Conservation (phyloP, 257 asterid species). For the Petrea volubilis region DNA sequence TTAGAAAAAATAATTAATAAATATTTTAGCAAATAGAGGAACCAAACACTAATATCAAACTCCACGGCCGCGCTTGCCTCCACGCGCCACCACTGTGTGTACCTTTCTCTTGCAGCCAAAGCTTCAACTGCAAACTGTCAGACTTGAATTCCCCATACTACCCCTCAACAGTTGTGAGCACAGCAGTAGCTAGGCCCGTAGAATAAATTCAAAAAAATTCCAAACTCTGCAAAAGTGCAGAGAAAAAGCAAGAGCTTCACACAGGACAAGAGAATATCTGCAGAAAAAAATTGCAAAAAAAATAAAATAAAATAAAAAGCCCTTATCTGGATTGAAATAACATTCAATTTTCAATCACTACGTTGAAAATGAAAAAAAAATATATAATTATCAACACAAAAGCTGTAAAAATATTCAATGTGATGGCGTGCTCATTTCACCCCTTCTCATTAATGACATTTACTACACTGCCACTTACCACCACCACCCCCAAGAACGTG, state of each 20-base stretch:
- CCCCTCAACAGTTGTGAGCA: conserved; percentile 24
- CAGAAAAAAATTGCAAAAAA: conserved; percentile 7
- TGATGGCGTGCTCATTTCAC: conserved; percentile 42
- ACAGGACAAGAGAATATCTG: conserved; percentile 27
- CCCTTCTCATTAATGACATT: conserved; percentile 56
- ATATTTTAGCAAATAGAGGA: too few relatives aligned
- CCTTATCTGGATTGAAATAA: background rate
- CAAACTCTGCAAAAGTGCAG: conserved; percentile 35
- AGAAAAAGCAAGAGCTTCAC: conserved; percentile 7
- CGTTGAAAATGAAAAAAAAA: background rate
- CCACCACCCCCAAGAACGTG: conserved; percentile 30
- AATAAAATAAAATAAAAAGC: background rate
- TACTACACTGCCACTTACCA: conserved; percentile 43
- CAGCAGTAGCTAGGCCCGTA: background rate
- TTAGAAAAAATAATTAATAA: too few relatives aligned
- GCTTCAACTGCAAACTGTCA: conserved; percentile 44
- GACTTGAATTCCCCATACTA: conserved; percentile 24
- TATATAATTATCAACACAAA: background rate
- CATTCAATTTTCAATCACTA: too few relatives aligned
- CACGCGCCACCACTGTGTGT: conserved; percentile 21
- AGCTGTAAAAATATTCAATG: conserved; percentile 31
- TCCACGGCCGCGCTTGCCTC: background rate
- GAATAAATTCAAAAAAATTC: background rate
- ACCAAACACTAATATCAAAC: too few relatives aligned
- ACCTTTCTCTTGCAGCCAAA: conserved; percentile 8